Evolutionary conservation across 2,329 filamentous ascomycete genomes (phyloP).

Genomic region (Ceratocystis cacaofunesta): DNA sequence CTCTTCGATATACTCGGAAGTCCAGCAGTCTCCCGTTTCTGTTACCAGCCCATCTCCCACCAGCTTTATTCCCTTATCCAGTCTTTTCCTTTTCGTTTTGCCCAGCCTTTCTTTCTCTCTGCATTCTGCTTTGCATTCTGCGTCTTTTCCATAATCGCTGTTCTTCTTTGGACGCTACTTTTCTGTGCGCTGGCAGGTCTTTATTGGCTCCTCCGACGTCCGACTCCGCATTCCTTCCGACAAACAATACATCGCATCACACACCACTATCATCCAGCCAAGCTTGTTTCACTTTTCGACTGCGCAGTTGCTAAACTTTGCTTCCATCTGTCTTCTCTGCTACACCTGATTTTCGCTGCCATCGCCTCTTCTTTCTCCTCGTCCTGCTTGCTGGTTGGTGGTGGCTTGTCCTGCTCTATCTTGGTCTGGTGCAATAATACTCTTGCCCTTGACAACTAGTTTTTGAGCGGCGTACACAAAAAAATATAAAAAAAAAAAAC

Average conservation of each 20-base stretch:
- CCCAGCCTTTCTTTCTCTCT: neutral
- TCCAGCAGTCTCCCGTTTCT: neutral
- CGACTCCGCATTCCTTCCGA: conserved; percentile 6
- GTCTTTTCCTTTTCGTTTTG: neutral
- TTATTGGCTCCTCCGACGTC: conserved; percentile 1
- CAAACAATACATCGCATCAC: neutral
- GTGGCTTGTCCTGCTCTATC: neutral
- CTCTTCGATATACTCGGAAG: too few species aligned
- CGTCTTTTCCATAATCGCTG: conserved; percentile 1
- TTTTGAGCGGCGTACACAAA: neutral
- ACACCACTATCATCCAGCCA: neutral
- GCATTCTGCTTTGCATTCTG: neutral
- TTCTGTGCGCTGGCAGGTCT: conserved; percentile 6
- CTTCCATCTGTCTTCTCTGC: neutral
- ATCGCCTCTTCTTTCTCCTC: neutral
- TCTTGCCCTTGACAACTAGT: neutral
- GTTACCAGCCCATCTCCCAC: neutral
- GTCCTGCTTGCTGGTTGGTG: neutral
- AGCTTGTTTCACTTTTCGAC: neutral
- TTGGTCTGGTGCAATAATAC: neutral
- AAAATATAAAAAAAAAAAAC: neutral
- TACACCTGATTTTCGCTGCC: neutral
- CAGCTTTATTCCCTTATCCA: neutral
- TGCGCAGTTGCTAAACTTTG: neutral
- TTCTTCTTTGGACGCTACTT: neutral